phyloP scores from a whole-genome alignment of 2,329 filamentous ascomycete species.

The Penicillium sp. region DNA sequence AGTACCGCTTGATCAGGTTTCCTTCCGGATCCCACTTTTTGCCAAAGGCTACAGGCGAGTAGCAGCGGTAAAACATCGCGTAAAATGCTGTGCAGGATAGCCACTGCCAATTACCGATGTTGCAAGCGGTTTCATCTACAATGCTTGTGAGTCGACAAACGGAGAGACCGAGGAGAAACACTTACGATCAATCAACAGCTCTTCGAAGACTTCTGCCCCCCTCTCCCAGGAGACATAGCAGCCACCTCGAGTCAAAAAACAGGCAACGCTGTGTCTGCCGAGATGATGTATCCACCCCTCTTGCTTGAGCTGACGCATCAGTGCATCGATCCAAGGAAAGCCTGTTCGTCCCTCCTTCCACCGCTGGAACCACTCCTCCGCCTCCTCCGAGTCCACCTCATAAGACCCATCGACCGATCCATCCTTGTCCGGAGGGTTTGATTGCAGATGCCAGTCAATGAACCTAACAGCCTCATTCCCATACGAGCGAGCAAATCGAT shows the following conservation, averaged over 20 bases:
- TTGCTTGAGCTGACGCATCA: slow-evolving; percentile 71
- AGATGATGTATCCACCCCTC: slow-evolving; percentile 83
- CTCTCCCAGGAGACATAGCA: slow-evolving; percentile 80
- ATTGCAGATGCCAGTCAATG: slow-evolving; percentile 76
- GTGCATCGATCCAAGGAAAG: slow-evolving; percentile 78
- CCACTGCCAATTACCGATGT: slow-evolving; percentile 47
- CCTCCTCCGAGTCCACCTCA: slow-evolving; percentile 62
- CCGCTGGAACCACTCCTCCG: slow-evolving; percentile 66
- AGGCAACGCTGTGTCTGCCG: slow-evolving; percentile 75
- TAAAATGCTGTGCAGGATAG: slow-evolving; percentile 74
- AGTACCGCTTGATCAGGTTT: slow-evolving; percentile 63
- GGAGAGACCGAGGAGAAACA: not conserved
- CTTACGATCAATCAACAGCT: slow-evolving; percentile 67
- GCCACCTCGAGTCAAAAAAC: slow-evolving; percentile 76
- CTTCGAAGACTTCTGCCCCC: slow-evolving; percentile 76
- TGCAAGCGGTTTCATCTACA: slow-evolving; percentile 29
- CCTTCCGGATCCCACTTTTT: slow-evolving; percentile 74
- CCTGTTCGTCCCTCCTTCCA: slow-evolving; percentile 72
- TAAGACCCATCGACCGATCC: slow-evolving; percentile 61
- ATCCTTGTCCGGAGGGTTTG: slow-evolving; percentile 51
- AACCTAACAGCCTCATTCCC: slow-evolving; percentile 71
- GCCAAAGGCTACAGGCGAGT: slow-evolving; percentile 68
- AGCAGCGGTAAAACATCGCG: slow-evolving; percentile 27
- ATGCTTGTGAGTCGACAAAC: not conserved
- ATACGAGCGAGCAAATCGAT: slow-evolving; percentile 64